phyloP scores from a whole-genome alignment of 768 basidiomycete species.

The Auricularia sp. region DNA sequence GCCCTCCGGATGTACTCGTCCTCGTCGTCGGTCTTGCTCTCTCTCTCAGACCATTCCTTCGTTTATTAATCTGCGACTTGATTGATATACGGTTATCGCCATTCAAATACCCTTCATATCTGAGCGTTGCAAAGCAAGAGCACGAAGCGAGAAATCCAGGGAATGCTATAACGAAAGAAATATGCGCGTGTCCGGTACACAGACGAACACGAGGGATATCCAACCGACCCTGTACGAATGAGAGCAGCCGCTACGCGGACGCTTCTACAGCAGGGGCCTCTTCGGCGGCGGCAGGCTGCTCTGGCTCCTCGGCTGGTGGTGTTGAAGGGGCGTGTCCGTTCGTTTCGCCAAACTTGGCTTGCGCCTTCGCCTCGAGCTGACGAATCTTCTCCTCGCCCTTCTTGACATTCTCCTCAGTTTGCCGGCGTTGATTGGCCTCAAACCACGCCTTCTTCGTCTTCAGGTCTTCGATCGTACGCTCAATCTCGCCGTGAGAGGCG shows the following conservation, averaged over 20 bases:
- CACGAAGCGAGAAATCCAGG: not conserved
- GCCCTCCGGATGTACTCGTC: not conserved
- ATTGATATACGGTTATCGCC: not conserved
- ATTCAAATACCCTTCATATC: not conserved
- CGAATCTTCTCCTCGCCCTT: conserved; percentile 71
- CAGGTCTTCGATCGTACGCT: conserved; percentile 79
- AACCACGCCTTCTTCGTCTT: conserved; percentile 94
- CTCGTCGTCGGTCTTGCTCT: not conserved
- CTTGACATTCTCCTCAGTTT: conserved; percentile 67
- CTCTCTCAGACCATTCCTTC: not conserved
- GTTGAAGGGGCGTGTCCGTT: not conserved
- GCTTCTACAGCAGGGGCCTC: not conserved
- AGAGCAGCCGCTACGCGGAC: not conserved
- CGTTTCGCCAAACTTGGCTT: not conserved
- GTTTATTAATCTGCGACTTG: not conserved
- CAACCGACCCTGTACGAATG: not conserved
- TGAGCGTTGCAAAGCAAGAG: not conserved
- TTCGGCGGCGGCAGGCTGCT: conserved; percentile 15
- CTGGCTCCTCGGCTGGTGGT: conserved; percentile 21
- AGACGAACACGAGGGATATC: not conserved
- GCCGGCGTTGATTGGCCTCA: conserved; percentile 78
- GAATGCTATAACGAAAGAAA: not conserved
- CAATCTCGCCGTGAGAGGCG: conserved; percentile 59
- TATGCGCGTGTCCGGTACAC: not conserved
- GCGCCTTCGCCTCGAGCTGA: conserved; percentile 31